Evolutionary conservation across 2,329 filamentous ascomycete species (phyloP), one percentile per base, ranked within the genome.

Genomic region (Graphiopsis chlorocephala): DNA sequence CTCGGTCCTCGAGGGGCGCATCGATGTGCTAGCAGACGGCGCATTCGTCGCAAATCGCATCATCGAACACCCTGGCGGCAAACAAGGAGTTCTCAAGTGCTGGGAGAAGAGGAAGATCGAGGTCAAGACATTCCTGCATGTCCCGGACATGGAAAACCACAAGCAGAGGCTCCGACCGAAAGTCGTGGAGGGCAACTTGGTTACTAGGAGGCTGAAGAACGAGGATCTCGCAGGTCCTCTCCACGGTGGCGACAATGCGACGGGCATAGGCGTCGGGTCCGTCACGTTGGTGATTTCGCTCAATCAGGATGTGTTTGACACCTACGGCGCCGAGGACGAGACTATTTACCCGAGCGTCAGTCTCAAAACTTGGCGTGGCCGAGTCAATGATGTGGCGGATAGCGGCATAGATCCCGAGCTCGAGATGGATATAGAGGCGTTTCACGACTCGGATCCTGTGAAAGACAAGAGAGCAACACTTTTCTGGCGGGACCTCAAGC

Each of bases 11-110:
- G 38, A 64, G 3, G 68, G 75, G 2, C 69, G 71, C 8, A 70
- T 76, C 33, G 79, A 81, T 62, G 68, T 77, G 14, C 26, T 76
- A 0, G 69, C 78, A 0, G 79, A 81, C 53, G 79, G 78, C 52
- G 78, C 58, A 58, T 75, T 64, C 72, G 73, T 72, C 42, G 48
- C 45, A 2, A 58, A 70, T 38, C 61, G 65, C 17, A 48, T 69
- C 33, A 68, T 73, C 63, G 63, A 74, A 65, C 62, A 38, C 1
- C 60, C 67, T 15, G 68, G 66, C 2, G 70, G n/a, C 28, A 65
- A 63, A 60, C 59, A 59, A 11, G 66, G 61, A 4, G 50, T 64
- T 12, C 23, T 68, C 29, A 69, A 66, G 35, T 29, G 61, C 26
- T 42, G 64, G 25, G 63, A 61, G 11, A 66, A 67, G 33, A 60